phyloP scores from a whole-genome alignment of 805 yeast genomes.

The Blastobotrys chiropterorum region DNA sequence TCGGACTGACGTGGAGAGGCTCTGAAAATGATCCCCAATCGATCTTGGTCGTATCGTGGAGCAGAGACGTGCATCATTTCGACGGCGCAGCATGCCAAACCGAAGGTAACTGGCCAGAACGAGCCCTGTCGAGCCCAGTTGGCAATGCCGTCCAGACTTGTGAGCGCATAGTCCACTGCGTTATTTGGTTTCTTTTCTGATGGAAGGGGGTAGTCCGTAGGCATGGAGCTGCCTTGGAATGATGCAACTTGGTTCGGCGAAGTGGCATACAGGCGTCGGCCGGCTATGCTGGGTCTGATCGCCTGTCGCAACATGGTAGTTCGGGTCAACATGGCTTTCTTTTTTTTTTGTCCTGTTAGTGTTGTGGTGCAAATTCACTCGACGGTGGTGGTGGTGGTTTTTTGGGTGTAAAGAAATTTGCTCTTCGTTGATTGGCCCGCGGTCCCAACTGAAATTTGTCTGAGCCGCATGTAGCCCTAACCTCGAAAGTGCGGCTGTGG shows the following conservation, averaged over 20 bases:
- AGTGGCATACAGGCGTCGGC: not conserved
- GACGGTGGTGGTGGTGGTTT: not conserved
- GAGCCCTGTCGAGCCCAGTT: conserved; percentile 91
- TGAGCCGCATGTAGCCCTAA: too few relatives aligned
- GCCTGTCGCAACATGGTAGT: conserved; percentile 1
- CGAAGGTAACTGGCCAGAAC: conserved; percentile 91
- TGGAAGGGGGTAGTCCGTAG: conserved; percentile 66
- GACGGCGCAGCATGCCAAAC: conserved; percentile 89
- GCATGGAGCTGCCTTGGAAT: conserved; percentile 30
- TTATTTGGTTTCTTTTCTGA: conserved; percentile 53
- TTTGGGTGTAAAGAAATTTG: not conserved
- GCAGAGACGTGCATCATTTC: conserved; percentile 94
- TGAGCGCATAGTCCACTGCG: conserved; percentile 73
- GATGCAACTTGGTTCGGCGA: not conserved
- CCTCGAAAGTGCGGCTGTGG: too few relatives aligned
- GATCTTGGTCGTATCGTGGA: conserved; percentile 87
- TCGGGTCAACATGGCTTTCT: not conserved
- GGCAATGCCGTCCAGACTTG: conserved; percentile 74
- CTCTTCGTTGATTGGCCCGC: not conserved
- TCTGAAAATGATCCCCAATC: conserved; percentile 87
- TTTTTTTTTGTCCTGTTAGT: not conserved
- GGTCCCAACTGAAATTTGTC: too few relatives aligned
- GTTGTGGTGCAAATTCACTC: not conserved
- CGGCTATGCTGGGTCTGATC: not conserved
- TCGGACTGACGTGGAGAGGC: conserved; percentile 91